Evolutionary conservation across 1,284 basidiomycete species (phyloP), one percentile per base, ranked within the genome.

Genomic region (Thecaphora thlaspeos): DNA sequence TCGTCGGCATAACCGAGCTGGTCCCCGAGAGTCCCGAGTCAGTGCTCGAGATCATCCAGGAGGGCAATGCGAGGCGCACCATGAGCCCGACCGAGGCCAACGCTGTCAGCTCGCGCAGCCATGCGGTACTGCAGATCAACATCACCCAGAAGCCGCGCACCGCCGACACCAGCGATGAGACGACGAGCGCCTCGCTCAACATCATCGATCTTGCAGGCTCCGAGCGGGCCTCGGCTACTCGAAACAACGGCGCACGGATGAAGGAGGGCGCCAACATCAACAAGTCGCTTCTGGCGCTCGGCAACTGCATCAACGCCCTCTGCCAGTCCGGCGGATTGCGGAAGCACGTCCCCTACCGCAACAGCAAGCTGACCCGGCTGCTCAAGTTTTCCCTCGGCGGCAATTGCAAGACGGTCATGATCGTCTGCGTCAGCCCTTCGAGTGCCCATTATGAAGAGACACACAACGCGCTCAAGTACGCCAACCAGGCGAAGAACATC

Each of bases 221-320:
- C 2, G 75, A 77, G 40, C 68, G 75, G 22, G 75, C 75, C 36
- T 67, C 73, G 41, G 75, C 75, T 18, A 77, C 75, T 4, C 52
- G 61, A 41, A 77, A 77, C 65, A 75, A 73, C 23, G 75, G 75
- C n/a, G 61, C 69, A 17, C 70, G 75, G 17, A 77, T 77, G 75
- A 77, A 76, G 47, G 75, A 77, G 51, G 75, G 75, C n/a, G 75
- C 75, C 40, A 77, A 77, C 55, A 77, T 77, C 64, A 77, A 77
- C 68, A 75, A 75, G 55, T 75, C 72, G 23, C 65, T 77, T 9
- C 68, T 77, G 10, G 75, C 75, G 7, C 67, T 77, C 26, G 75
- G 74, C 43, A 74, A 75, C 51, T 77, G 75, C 66, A 77, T 77
- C 66, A 77, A 76, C 45, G 75, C 75, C 11, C 66, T 77, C 32